phyloP scores from a whole-genome alignment of 164 flowering plant genomes.

The Chimonanthus salicifolius region DNA sequence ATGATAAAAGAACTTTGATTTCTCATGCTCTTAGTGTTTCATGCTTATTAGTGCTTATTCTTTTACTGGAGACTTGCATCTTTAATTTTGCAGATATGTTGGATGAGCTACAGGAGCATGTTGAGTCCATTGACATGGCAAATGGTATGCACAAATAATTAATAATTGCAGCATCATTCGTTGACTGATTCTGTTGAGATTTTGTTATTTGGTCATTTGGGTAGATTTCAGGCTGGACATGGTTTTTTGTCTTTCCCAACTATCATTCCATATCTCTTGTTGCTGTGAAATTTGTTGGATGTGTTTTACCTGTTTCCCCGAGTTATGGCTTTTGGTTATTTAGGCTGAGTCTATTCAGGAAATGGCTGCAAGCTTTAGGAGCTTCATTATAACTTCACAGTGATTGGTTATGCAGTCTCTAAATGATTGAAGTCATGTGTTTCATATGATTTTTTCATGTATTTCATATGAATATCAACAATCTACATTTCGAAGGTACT shows the following conservation, averaged over 20 bases:
- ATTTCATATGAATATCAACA: neutral
- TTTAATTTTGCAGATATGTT: conserved; percentile 57
- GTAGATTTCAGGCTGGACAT: neutral
- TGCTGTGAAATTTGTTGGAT: neutral
- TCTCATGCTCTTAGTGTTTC: neutral
- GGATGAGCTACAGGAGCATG: conserved; percentile 95
- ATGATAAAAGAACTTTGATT: no score
- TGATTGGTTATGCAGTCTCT: no score
- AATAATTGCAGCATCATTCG: no score
- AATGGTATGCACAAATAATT: conserved; percentile 49
- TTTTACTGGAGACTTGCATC: neutral
- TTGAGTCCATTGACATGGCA: conserved; percentile 94
- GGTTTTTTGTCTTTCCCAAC: neutral
- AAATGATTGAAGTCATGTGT: neutral
- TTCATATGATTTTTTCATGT: neutral
- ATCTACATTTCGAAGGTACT: neutral
- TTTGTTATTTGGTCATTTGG: no score
- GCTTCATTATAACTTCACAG: neutral
- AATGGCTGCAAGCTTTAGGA: neutral
- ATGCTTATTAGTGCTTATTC: neutral
- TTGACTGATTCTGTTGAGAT: no score
- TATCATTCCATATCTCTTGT: neutral
- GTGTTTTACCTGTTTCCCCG: neutral
- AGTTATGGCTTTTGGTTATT: no score
- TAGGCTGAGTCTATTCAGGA: neutral